Conservation (phyloP, 2,329 filamentous ascomycete species). For the Penicillium sp. region DNA sequence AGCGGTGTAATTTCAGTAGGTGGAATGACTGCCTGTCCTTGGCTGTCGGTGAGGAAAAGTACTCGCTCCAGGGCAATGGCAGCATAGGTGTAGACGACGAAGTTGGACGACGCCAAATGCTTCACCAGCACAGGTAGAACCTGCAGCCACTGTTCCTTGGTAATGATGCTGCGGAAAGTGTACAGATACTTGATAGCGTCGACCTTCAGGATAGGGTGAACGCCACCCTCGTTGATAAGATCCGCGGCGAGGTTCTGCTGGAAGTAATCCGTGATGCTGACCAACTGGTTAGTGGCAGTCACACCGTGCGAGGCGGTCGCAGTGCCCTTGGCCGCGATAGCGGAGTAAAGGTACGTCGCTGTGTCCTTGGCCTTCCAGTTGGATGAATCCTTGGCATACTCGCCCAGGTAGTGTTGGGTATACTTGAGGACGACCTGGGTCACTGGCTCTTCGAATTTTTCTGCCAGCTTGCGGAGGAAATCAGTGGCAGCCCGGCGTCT, state of each 20-base stretch:
- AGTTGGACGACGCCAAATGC: slow-evolving; percentile 84
- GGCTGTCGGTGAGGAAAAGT: slow-evolving; percentile 74
- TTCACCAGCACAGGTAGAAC: slow-evolving; percentile 88
- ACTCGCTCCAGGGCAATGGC: slow-evolving; percentile 95
- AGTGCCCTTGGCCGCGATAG: slow-evolving; percentile 86
- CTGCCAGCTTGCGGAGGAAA: slow-evolving; percentile 83
- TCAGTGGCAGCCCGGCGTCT: slow-evolving; percentile 88
- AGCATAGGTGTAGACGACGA: slow-evolving; percentile 96
- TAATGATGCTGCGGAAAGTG: slow-evolving; percentile 91
- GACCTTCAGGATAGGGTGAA: slow-evolving; percentile 86
- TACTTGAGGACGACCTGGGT: slow-evolving; percentile 85
- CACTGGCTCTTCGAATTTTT: slow-evolving; percentile 81
- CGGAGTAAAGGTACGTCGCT: slow-evolving; percentile 93
- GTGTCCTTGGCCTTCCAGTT: slow-evolving; percentile 99
- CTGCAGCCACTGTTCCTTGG: slow-evolving; percentile 84
- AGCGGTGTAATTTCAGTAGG: slow-evolving; percentile 75
- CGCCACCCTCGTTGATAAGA: slow-evolving; percentile 64
- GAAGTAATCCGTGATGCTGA: slow-evolving; percentile 94
- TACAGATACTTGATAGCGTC: slow-evolving; percentile 98
- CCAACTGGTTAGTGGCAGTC: slow-evolving; percentile 79
- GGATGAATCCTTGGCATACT: slow-evolving; percentile 65
- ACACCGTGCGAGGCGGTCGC: slow-evolving; percentile 87
- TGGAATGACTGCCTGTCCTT: slow-evolving; percentile 74
- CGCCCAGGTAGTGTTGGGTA: slow-evolving; percentile 75
- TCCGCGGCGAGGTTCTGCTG: slow-evolving; percentile 89